Evolutionary conservation across 2,329 filamentous ascomycete genomes (phyloP).

Genomic region (Penicillium rolfsii): DNA sequence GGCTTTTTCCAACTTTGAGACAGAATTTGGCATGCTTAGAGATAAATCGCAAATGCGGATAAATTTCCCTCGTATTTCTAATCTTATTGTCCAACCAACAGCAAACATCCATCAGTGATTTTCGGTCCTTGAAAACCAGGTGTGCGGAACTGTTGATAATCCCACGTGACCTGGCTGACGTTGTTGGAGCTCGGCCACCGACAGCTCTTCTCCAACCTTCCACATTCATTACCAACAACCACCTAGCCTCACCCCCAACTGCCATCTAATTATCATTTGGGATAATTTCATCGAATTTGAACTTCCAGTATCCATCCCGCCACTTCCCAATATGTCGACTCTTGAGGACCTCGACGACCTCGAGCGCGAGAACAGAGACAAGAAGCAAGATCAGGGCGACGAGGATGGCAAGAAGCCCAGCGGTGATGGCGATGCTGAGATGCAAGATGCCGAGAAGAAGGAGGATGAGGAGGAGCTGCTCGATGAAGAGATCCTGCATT

Average conservation of each 20-base stretch:
- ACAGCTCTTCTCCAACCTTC: constrained; percentile 32
- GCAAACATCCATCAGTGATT: background rate
- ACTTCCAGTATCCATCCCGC: constrained; percentile 18
- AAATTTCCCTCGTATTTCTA: background rate
- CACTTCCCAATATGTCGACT: constrained; percentile 68
- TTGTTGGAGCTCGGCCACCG: constrained; percentile 40
- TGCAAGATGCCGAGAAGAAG: constrained; percentile 78
- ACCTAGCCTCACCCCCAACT: constrained; percentile 16
- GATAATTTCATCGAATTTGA: constrained; percentile 10
- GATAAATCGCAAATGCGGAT: background rate
- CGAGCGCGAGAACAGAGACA: constrained; percentile 76
- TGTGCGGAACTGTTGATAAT: constrained; percentile 6
- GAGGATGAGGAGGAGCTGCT: constrained; percentile 77
- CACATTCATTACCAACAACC: constrained; percentile 21
- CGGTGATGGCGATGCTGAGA: constrained; percentile 77
- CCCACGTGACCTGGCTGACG: constrained; percentile 44
- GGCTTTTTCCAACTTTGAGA: background rate
- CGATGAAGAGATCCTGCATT: constrained; percentile 88
- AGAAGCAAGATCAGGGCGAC: constrained; percentile 66
- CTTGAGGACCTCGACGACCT: constrained; percentile 90
- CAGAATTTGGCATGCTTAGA: background rate
- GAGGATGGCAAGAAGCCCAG: constrained; percentile 60
- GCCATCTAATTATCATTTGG: constrained; percentile 8
- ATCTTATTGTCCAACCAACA: background rate
- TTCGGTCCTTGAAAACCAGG: background rate